These are phyloP conservation scores for Crithidia bombi DNA, from an alignment of 208 protist genomes.

Conservation along the genomic window DNA sequence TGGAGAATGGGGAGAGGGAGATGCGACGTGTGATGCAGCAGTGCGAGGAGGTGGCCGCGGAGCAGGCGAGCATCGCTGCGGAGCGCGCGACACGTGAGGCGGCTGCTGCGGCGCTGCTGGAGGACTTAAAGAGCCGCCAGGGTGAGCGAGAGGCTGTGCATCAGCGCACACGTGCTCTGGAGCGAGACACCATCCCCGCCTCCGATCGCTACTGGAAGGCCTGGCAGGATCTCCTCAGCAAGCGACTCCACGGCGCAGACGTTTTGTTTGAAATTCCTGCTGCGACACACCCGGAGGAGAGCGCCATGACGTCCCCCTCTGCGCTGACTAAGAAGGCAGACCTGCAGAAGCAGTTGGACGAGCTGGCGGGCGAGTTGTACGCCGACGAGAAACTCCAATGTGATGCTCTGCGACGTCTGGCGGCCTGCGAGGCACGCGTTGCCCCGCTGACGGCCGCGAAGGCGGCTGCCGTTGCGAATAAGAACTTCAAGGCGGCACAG, in stretches of 20 bases:
- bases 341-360: conserved; percentile 28
- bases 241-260: conserved; percentile 12
- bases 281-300: neutral
- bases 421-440: conserved; percentile 20
- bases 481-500: conserved; percentile 59
- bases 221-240: conserved; percentile 13
- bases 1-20: neutral
- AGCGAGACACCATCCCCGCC: conserved; percentile 21
- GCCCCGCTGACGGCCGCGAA: conserved; percentile 46
- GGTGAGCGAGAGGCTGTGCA: conserved; percentile 9
- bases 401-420: conserved; percentile 19
- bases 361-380: conserved; percentile 22
- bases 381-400: conserved; percentile 26
- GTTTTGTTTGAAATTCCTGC: conserved; percentile 21
- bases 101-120: neutral
- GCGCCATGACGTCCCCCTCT: neutral
- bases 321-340: conserved; percentile 19
- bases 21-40: neutral
- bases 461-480: conserved; percentile 37
- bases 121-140: neutral
- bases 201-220: conserved; percentile 24
- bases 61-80: neutral
- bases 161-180: conserved; percentile 12
- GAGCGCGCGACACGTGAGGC: conserved; percentile 8
- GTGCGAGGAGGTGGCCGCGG: neutral